Percentiles rank a stretch among this genome's conserved stretches.
Conservation (phyloP, 208 protist genomes). For the Acanthamoeba polyphaga region DNA sequence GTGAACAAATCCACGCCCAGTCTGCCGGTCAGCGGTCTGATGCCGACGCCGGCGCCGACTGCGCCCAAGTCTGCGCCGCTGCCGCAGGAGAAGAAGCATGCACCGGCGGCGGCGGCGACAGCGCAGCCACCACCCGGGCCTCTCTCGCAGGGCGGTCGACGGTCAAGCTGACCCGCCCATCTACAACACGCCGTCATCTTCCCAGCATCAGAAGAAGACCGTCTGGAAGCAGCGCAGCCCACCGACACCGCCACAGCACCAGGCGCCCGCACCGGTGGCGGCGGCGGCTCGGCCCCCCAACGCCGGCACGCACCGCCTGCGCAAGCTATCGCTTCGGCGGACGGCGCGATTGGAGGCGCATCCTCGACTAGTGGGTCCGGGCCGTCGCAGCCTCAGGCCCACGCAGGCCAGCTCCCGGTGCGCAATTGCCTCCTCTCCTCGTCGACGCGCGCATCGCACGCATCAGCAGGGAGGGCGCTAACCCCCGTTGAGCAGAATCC, state of each 20-base stretch:
- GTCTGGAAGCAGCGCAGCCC: constrained; percentile 25
- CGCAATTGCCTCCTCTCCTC: background rate
- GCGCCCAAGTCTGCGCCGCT: constrained; percentile 2
- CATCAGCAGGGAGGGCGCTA: too few relatives aligned
- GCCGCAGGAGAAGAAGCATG: background rate
- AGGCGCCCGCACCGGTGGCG: background rate
- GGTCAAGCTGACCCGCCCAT: constrained; percentile 33
- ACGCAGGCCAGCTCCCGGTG: too few relatives aligned
- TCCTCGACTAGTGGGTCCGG: too few relatives aligned
- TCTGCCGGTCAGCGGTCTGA: background rate
- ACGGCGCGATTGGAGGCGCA: too few relatives aligned
- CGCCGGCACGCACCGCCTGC: background rate
- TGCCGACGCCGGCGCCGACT: too few relatives aligned
- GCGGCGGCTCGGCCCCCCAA: background rate
- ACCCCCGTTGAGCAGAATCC: too few relatives aligned
- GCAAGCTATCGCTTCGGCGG: background rate
- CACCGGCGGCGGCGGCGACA: background rate
- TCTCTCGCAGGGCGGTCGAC: background rate
- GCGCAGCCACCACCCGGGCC: background rate
- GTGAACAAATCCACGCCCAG: background rate
- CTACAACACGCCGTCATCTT: constrained; percentile 24
- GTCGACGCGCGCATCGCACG: too few relatives aligned
- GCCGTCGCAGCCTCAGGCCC: too few relatives aligned
- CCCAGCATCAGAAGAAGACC: constrained; percentile 33
- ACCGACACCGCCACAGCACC: background rate